These are phyloP conservation scores for Alliaria petiolata DNA, from an alignment of 345 rosid species.

Conservation along the genomic window DNA sequence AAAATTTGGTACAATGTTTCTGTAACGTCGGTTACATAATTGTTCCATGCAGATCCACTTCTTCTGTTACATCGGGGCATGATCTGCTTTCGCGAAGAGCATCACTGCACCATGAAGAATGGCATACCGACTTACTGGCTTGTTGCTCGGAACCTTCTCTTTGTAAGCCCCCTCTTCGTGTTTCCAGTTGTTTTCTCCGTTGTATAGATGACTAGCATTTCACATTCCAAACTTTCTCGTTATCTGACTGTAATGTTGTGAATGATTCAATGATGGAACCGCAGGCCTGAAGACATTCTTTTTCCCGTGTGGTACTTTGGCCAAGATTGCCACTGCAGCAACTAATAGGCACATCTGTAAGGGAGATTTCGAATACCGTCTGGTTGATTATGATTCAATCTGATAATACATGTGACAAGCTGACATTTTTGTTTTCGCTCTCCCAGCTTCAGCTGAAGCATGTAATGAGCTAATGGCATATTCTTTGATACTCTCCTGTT, in stretches of 20 bases:
- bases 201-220: neutral
- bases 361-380: slow-evolving; percentile 20
- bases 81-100: slow-evolving; percentile 64
- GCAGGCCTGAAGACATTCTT: slow-evolving; percentile 84
- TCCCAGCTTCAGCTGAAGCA: slow-evolving; percentile 89
- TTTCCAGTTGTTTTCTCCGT: neutral
- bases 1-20: neutral
- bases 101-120: slow-evolving; percentile 59
- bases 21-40: neutral
- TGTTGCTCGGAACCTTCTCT: slow-evolving; percentile 93
- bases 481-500: slow-evolving; percentile 88
- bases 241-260: neutral
- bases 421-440: neutral
- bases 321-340: slow-evolving; percentile 85
- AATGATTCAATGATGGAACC: slow-evolving; percentile 8
- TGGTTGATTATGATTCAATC: neutral
- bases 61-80: slow-evolving; percentile 68
- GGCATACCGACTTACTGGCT: slow-evolving; percentile 94
- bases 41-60: slow-evolving; percentile 56
- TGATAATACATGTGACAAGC: neutral
- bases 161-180: slow-evolving; percentile 49
- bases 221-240: neutral
- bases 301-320: slow-evolving; percentile 88
- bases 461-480: slow-evolving; percentile 93
- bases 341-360: slow-evolving; percentile 80